Evolutionary conservation across 2,329 filamentous ascomycete species (phyloP), one percentile per base, ranked within the genome.

Genomic region (Mycosphaerella sp.): DNA sequence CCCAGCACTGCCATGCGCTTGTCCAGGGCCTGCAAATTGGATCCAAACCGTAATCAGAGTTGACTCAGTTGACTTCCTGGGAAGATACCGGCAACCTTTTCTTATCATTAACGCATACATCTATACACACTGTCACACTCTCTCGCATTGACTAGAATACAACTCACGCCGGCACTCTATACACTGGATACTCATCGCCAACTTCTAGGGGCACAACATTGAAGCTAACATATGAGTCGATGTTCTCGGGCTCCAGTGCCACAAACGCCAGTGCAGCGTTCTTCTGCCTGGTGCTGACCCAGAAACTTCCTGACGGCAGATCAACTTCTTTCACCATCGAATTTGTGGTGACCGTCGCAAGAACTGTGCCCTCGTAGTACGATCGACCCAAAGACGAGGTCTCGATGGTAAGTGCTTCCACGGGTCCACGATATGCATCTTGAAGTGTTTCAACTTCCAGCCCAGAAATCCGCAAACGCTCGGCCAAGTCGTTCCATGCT

Each of bases 161-260:
- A 13, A 6, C 25, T 43, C 25, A 52, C 5, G 39, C 13, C 12
- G 44, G n/a, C 8, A 55, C 45, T 25, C 59, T 46, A 42, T 63
- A 70, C 1, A 70, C 55, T 6, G 66, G 68, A 55, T 67, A 68
- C 53, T 64, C 37, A 48, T 70, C 66, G 2, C 66, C 68, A 7
- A 62, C 61, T 36, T 65, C 66, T 53, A 70, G 36, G 7, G 66
- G 66, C 18, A 70, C 62, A 21, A 70, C 65, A 3, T 64, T 64
- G 53, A 67, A 69, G 6, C 63, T 67, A 3, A 70, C 67, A 53
- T 66, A 69, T 4, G 62, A 65, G 41, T 70, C 67, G 27, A 67
- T 66, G 14, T 66, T 66, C 57, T 70, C 68, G 4, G 68, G 68
- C 52, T 70, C 67, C 5, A 70, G 54, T n/a, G 66, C 61, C 18